These are phyloP conservation scores for Cercospora sesami DNA, from an alignment of 2,329 filamentous ascomycete genomes.

Conservation along the genomic window DNA sequence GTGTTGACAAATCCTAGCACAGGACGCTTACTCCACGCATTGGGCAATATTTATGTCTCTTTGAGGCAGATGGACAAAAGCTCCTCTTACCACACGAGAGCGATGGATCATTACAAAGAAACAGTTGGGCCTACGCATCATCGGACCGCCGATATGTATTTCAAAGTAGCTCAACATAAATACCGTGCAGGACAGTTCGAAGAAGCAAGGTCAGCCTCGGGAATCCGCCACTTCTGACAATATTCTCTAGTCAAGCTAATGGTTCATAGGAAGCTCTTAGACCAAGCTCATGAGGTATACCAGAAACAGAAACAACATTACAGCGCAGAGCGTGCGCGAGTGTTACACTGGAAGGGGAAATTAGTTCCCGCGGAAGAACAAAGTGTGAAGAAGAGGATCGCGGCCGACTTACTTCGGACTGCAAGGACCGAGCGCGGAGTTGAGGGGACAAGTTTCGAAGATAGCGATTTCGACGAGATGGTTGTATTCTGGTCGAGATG, in stretches of 20 bases:
- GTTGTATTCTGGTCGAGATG: slow-evolving; percentile 1
- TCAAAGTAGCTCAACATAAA: slow-evolving; percentile 12
- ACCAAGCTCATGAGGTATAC: not conserved
- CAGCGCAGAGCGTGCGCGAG: not conserved
- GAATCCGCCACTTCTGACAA: not conserved
- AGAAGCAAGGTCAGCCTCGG: not conserved
- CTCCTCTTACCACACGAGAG: not conserved
- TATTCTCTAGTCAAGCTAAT: not conserved
- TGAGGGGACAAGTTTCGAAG: not conserved
- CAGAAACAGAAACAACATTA: slow-evolving; percentile 7
- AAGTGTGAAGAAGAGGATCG: not conserved
- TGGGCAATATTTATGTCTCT: not conserved
- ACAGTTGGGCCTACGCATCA: slow-evolving; percentile 10
- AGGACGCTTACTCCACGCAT: not conserved
- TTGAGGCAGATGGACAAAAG: not conserved
- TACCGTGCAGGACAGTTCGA: not conserved
- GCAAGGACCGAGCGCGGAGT: not conserved
- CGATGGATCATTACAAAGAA: slow-evolving; percentile 1
- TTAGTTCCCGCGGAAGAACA: not conserved
- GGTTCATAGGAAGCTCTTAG: not conserved
- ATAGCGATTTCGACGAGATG: not conserved
- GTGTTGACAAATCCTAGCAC: not conserved
- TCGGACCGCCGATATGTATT: slow-evolving; percentile 12
- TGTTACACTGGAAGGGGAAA: not conserved
- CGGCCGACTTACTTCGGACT: not conserved